Conservation (phyloP, 192 early-diverging fungal species). For the Powellomyces hirtus region DNA sequence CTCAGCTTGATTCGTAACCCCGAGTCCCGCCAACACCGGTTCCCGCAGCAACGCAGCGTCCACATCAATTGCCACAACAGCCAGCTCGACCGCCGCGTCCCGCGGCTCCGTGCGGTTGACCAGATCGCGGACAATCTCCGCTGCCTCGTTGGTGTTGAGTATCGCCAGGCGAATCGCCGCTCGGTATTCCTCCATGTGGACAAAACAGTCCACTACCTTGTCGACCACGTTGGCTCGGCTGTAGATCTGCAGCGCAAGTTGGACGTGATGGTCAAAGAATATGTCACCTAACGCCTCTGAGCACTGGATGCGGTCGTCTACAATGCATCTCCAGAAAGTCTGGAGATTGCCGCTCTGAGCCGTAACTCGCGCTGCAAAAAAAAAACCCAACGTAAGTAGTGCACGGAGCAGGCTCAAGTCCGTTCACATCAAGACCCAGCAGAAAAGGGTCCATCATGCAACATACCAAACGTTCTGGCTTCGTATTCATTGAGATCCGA, state of each 20-base stretch:
- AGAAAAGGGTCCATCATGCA: no score
- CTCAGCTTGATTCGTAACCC: no score
- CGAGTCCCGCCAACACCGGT: no score
- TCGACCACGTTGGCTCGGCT: neutral
- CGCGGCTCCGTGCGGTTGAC: no score
- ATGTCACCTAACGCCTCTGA: neutral
- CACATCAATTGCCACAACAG: no score
- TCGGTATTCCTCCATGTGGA: neutral
- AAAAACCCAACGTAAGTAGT: neutral
- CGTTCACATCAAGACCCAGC: neutral
- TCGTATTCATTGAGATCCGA: neutral
- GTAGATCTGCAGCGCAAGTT: neutral
- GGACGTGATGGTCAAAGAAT: neutral
- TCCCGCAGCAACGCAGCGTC: no score
- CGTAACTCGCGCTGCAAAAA: neutral
- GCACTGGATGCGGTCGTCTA: neutral
- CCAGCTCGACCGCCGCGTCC: no score
- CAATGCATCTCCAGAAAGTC: neutral
- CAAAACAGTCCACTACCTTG: conserved; percentile 3
- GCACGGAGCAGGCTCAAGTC: neutral
- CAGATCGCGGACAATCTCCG: no score
- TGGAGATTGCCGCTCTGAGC: neutral
- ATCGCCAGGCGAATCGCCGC: neutral
- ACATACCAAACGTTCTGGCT: no score
- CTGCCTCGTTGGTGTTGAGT: no score